phyloP scores from a whole-genome alignment of 163 green algal species.

The Scenedesmus sp. region DNA sequence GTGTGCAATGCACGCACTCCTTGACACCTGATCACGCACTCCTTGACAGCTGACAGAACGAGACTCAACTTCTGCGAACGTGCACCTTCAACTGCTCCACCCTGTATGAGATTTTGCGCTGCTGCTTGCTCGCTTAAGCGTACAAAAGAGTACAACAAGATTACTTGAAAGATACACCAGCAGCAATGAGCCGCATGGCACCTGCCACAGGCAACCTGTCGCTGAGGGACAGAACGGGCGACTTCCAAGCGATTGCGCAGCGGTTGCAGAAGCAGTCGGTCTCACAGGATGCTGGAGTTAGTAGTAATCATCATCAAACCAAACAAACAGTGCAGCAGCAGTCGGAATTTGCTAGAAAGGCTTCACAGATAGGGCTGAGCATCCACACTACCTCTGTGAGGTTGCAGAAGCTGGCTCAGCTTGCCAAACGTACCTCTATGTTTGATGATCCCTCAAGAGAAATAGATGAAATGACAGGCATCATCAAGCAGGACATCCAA shows the following conservation, averaged over 20 bases:
- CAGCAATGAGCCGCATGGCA: conserved; percentile 18
- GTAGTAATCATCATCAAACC: neutral
- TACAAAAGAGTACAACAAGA: too few relatives aligned
- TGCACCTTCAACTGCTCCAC: neutral
- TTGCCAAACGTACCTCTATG: conserved; percentile 96
- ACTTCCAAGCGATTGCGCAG: conserved; percentile 80
- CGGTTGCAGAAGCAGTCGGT: conserved; percentile 76
- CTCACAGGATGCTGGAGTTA: neutral
- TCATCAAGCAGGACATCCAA: conserved; percentile 98
- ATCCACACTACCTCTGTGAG: conserved; percentile 96
- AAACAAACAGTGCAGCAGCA: conserved; percentile 63
- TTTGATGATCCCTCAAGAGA: conserved; percentile 98
- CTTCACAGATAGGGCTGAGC: conserved; percentile 89
- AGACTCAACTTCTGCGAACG: neutral
- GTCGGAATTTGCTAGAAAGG: conserved; percentile 90
- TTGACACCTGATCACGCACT: neutral
- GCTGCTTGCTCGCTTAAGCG: neutral
- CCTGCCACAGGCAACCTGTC: neutral
- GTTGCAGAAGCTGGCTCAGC: conserved; percentile 92
- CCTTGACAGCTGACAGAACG: neutral
- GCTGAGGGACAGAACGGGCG: conserved; percentile 81
- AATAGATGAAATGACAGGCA: conserved; percentile 93
- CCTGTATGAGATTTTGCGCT: neutral
- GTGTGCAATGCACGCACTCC: neutral
- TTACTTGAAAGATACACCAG: neutral